Percentiles rank a stretch among this genome's conserved stretches.
Conservation (phyloP, 148 eudicot species). For the Nepenthes mirabilis region DNA sequence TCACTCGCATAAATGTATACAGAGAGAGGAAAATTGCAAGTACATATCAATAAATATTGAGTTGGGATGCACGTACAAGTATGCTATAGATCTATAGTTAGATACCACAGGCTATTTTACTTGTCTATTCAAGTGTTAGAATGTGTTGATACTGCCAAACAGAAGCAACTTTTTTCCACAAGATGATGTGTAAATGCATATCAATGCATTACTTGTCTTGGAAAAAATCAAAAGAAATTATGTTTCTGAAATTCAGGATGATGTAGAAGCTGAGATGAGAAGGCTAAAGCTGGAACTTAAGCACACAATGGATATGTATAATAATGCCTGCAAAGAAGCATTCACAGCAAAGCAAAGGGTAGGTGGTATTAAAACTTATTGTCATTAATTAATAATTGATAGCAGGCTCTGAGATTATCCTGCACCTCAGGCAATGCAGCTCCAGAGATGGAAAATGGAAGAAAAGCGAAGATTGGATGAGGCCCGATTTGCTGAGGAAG, state of each 20-base stretch:
- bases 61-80: too few species aligned
- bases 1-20: too few species aligned
- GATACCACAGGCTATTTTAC: too few species aligned
- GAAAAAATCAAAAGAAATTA: not conserved
- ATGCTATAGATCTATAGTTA: too few species aligned
- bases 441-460: constrained; percentile 47
- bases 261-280: constrained; percentile 69
- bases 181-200: not conserved
- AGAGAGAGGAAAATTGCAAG: too few species aligned
- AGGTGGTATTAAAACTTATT: not conserved
- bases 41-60: too few species aligned
- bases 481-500: constrained; percentile 43
- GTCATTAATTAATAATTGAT: not conserved
- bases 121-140: too few species aligned
- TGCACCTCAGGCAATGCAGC: constrained; percentile 46
- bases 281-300: constrained; percentile 54
- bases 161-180: not conserved
- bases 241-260: constrained; percentile 36
- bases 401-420: constrained; percentile 3
- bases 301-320: constrained; percentile 84
- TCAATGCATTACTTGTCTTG: not conserved
- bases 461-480: constrained; percentile 37
- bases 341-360: constrained; percentile 62
- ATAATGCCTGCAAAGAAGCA: constrained; percentile 76
- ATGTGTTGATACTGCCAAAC: too few species aligned